A percentile compares a stretch with the other conserved stretches of the same genome.
Conservation (phyloP, 768 basidiomycete genomes). For the Naganishia kalamii region DNA sequence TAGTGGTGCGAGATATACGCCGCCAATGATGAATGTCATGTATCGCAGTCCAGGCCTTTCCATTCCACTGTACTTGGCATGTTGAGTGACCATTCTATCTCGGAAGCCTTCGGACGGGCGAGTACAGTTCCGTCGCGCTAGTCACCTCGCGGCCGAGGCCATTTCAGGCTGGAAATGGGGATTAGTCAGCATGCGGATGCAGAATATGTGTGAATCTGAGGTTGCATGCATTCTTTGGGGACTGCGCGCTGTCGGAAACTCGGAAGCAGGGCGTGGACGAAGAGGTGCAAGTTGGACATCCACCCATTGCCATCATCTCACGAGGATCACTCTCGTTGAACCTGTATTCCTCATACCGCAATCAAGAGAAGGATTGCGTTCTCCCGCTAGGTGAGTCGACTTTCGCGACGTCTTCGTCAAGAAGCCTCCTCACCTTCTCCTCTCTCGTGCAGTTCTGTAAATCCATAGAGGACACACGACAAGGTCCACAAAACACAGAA, state of each 20-base stretch:
- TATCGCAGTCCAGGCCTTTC: neutral
- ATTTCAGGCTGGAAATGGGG: neutral
- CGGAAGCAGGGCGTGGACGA: neutral
- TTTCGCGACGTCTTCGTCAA: neutral
- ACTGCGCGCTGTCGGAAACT: neutral
- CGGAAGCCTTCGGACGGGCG: neutral
- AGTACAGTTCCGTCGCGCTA: neutral
- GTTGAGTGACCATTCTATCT: slow-evolving; percentile 9
- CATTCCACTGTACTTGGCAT: neutral
- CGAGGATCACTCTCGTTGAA: neutral
- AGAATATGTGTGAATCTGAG: no score
- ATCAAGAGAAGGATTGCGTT: slow-evolving; percentile 14
- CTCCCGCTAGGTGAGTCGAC: neutral
- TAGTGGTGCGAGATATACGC: no score
- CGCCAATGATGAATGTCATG: neutral
- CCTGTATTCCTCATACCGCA: neutral
- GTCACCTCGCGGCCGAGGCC: neutral
- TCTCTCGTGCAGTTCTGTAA: neutral
- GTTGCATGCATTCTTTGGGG: slow-evolving; percentile 7
- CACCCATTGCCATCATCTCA: no score
- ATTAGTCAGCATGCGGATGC: slow-evolving; percentile 11
- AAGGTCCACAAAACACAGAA: slow-evolving; percentile 2
- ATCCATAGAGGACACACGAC: neutral
- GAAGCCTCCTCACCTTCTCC: neutral
- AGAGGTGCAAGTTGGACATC: no score